Percentiles rank a stretch among this genome's conserved stretches.
Evolutionary conservation across 2,329 filamentous ascomycete species (phyloP).

Genomic region (Sordariomycetes sp.): DNA sequence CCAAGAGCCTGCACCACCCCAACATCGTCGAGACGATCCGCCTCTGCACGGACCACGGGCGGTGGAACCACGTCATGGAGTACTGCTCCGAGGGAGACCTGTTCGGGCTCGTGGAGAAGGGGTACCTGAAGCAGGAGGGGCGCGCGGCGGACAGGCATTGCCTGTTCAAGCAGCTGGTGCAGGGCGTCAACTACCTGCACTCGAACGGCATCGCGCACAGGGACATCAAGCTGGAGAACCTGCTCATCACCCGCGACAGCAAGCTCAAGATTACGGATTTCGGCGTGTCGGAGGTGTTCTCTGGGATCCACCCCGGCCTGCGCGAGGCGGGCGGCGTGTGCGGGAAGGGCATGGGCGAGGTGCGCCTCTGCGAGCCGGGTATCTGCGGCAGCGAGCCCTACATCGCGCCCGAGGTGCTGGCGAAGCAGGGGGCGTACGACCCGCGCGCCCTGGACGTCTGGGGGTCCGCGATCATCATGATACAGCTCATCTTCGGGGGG

Average conservation of each 20-base stretch:
- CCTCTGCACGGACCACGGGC: conserved; percentile 59
- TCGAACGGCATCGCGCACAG: conserved; percentile 76
- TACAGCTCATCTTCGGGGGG: conserved; percentile 60
- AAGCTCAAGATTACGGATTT: conserved; percentile 88
- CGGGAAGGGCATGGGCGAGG: conserved; percentile 56
- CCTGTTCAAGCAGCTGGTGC: conserved; percentile 79
- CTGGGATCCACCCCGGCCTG: conserved; percentile 66
- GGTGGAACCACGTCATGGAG: conserved; percentile 91
- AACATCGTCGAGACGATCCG: conserved; percentile 75
- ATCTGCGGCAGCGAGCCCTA: conserved; percentile 80
- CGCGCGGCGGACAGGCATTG: conserved; percentile 60
- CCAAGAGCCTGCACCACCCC: conserved; percentile 72
- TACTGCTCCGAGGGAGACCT: conserved; percentile 76
- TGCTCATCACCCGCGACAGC: conserved; percentile 65
- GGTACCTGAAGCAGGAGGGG: conserved; percentile 51
- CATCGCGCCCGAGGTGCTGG: conserved; percentile 73
- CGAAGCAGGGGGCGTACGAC: conserved; percentile 52
- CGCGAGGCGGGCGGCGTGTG: conserved; percentile 61
- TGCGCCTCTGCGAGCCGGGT: conserved; percentile 62
- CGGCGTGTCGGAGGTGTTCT: conserved; percentile 78
- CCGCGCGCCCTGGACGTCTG: conserved; percentile 74
- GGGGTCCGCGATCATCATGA: conserved; percentile 73
- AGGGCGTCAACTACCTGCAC: conserved; percentile 73
- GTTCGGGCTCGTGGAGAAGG: conserved; percentile 59
- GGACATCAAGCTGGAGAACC: conserved; percentile 82